These are phyloP conservation scores for Stephania yunnanensis DNA, from an alignment of 164 flowering plant species.

Conservation along the genomic window DNA sequence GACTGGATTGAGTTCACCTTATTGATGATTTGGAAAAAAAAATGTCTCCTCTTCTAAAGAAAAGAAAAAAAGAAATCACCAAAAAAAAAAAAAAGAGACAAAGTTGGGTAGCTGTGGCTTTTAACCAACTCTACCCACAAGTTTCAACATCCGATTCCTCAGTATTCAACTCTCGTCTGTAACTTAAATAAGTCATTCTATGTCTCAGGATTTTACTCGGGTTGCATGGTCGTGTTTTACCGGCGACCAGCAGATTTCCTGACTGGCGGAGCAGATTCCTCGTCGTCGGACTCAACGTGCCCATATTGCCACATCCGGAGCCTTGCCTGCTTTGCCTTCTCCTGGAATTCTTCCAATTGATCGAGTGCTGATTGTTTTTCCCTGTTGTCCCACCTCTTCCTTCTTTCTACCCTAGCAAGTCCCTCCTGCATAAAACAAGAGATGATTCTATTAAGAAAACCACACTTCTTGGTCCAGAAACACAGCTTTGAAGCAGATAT, in stretches of 20 bases:
- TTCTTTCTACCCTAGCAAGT: constrained; percentile 78
- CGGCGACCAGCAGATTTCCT: constrained; percentile 68
- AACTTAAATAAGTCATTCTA: neutral
- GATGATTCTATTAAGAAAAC: neutral
- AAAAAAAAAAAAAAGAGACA: neutral
- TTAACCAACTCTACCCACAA: neutral
- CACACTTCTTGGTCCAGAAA: no score
- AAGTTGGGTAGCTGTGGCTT: neutral
- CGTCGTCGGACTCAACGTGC: constrained; percentile 87
- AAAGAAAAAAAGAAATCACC: neutral
- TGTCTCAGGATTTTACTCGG: neutral
- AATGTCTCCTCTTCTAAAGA: neutral
- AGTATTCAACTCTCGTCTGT: neutral
- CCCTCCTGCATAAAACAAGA: constrained; percentile 59
- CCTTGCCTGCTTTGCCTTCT: constrained; percentile 53
- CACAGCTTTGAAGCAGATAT: no score
- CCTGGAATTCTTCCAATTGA: constrained; percentile 65
- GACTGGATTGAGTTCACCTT: neutral
- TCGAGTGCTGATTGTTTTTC: constrained; percentile 64
- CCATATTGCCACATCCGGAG: constrained; percentile 91
- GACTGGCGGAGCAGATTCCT: constrained; percentile 56
- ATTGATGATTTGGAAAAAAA: constrained; percentile 2
- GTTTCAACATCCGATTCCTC: constrained; percentile 1
- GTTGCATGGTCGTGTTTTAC: constrained; percentile 20
- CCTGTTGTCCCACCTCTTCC: constrained; percentile 65